Percentiles rank a stretch among this genome's conserved stretches.
phyloP scores from a whole-genome alignment of 345 rosid genomes.

The Brassica cretica region DNA sequence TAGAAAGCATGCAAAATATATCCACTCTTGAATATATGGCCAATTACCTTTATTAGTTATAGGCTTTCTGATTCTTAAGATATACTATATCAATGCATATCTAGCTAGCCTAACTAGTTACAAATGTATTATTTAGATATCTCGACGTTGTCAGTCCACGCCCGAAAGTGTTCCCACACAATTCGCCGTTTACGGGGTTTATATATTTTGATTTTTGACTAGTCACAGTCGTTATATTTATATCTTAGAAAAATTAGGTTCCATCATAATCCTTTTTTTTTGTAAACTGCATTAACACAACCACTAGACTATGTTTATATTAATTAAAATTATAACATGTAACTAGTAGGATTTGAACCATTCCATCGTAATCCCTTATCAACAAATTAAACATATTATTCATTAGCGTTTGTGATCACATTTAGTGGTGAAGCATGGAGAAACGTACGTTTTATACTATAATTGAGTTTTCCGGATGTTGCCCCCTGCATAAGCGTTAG shows the following conservation, averaged over 20 bases:
- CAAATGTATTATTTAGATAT: constrained; percentile 10
- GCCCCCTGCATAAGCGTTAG: background rate
- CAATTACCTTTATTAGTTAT: background rate
- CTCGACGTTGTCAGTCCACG: constrained; percentile 11
- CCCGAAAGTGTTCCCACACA: constrained; percentile 9
- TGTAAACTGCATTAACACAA: no score
- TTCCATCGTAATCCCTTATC: background rate
- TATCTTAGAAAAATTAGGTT: background rate
- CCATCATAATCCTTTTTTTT: background rate
- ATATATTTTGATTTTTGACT: constrained; percentile 1
- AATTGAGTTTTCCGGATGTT: constrained; percentile 2
- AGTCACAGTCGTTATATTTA: constrained; percentile 17
- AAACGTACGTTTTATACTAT: background rate
- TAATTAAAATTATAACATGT: no score
- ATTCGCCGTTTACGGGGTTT: background rate
- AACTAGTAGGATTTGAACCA: no score
- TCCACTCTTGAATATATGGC: constrained; percentile 9
- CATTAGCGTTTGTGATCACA: background rate
- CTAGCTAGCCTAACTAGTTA: background rate
- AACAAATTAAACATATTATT: background rate
- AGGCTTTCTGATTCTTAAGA: background rate
- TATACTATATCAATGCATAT: background rate
- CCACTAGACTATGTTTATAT: no score
- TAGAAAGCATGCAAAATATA: constrained; percentile 27
- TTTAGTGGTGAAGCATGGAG: background rate